phyloP scores from a whole-genome alignment of 352 stramenopile genomes.

The Phytophthora colocasiae region DNA sequence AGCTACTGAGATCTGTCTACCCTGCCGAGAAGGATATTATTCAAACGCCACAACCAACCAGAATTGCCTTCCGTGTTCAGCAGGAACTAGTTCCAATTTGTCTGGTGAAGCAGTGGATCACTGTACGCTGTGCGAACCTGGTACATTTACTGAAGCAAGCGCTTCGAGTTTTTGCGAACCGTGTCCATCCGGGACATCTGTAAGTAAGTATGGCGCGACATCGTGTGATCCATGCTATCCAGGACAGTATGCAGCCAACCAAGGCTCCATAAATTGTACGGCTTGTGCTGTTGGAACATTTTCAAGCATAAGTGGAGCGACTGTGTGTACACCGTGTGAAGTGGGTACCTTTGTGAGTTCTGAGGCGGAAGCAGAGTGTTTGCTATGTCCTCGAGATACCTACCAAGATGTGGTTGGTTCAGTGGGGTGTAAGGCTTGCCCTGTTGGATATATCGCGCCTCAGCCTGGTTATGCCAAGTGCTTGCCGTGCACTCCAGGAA shows the following conservation, averaged over 20 bases:
- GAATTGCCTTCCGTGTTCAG: conserved; percentile 49
- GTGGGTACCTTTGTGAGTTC: conserved; percentile 41
- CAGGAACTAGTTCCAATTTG: conserved; percentile 21
- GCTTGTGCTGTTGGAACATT: conserved; percentile 42
- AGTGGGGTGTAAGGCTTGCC: conserved; percentile 42
- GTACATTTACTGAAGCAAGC: conserved; percentile 53
- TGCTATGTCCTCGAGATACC: conserved; percentile 46
- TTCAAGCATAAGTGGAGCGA: conserved; percentile 23
- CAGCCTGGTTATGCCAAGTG: conserved; percentile 46
- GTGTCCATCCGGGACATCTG: conserved; percentile 49
- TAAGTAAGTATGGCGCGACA: conserved; percentile 28
- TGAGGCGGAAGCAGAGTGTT: conserved; percentile 53
- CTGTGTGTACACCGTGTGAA: conserved; percentile 25
- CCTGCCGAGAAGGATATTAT: conserved; percentile 48
- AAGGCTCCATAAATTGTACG: conserved; percentile 36
- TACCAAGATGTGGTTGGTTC: conserved; percentile 48
- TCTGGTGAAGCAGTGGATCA: conserved; percentile 6
- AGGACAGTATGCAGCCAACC: conserved; percentile 41
- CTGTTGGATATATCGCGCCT: conserved; percentile 46
- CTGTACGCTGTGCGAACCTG: conserved; percentile 47
- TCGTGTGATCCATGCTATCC: conserved; percentile 52
- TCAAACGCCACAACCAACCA: conserved; percentile 56
- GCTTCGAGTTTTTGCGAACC: conserved; percentile 37
- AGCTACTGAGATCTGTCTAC: conserved; percentile 31
- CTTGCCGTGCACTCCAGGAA: conserved; percentile 46